phyloP scores from a whole-genome alignment of 2,329 filamentous ascomycete genomes.

The Trematosphaeria pertusa region DNA sequence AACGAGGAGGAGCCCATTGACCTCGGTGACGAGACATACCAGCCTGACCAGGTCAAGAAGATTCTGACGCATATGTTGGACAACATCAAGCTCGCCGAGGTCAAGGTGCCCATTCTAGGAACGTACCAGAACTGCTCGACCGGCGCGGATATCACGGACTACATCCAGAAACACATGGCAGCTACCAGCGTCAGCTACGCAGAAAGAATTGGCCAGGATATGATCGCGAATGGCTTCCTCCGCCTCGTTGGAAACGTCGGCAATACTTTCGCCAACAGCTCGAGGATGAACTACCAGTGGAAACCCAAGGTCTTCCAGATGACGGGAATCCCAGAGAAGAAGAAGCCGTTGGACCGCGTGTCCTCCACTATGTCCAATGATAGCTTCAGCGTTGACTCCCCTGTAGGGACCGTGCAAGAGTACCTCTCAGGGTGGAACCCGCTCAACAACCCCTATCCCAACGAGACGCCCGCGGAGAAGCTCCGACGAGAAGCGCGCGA shows the following conservation, averaged over 20 bases:
- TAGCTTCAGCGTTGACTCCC: constrained; percentile 72
- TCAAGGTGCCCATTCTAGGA: constrained; percentile 93
- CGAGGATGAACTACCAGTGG: constrained; percentile 98
- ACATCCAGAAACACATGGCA: constrained; percentile 86
- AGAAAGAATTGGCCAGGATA: constrained; percentile 92
- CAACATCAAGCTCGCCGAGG: constrained; percentile 84
- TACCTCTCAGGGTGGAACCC: constrained; percentile 94
- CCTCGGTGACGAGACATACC: constrained; percentile 87
- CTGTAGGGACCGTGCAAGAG: constrained; percentile 83
- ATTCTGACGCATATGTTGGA: constrained; percentile 86
- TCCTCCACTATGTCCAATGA: constrained; percentile 68
- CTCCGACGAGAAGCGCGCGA: constrained; percentile 88
- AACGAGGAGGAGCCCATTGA: constrained; percentile 82
- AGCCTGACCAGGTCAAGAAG: constrained; percentile 87
- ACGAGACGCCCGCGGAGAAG: constrained; percentile 87
- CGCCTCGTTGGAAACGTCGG: constrained; percentile 93
- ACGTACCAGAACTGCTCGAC: constrained; percentile 92
- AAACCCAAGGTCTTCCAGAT: constrained; percentile 88
- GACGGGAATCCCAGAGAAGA: constrained; percentile 88
- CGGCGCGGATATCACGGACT: constrained; percentile 93
- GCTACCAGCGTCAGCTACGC: constrained; percentile 87
- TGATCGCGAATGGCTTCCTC: constrained; percentile 84
- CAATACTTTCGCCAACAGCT: constrained; percentile 95
- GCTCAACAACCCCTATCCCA: constrained; percentile 86
- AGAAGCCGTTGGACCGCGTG: constrained; percentile 72